These are phyloP conservation scores for Cladosporium sp. DNA, from an alignment of 2,329 filamentous ascomycete species.

Conservation along the genomic window DNA sequence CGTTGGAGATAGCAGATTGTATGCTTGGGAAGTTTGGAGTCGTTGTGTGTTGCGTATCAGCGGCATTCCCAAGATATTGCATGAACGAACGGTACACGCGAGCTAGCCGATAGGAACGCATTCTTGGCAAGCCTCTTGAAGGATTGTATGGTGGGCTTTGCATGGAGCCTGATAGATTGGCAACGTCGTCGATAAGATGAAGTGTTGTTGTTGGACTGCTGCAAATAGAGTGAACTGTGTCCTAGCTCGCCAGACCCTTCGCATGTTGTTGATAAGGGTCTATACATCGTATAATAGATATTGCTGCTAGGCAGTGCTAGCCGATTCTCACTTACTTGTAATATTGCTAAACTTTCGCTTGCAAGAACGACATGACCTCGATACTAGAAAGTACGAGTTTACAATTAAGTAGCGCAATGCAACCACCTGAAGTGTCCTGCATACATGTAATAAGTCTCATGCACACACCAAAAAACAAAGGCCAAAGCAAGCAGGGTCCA, in stretches of 20 bases:
- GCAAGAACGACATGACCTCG: background rate
- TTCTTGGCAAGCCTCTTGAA: background rate
- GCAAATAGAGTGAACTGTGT: background rate
- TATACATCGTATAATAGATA: background rate
- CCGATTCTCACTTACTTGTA: no score
- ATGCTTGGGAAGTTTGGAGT: background rate
- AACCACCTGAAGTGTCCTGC: no score
- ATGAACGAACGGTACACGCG: background rate
- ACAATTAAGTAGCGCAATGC: background rate
- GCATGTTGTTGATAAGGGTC: background rate
- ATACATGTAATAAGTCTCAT: no score
- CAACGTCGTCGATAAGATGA: background rate
- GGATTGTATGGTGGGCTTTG: background rate
- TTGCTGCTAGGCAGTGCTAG: no score
- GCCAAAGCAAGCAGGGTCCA: no score
- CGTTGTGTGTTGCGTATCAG: background rate
- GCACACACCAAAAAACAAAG: no score
- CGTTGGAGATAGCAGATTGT: background rate
- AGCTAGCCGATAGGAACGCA: background rate
- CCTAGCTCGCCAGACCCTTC: background rate
- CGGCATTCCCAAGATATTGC: no score
- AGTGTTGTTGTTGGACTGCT: background rate
- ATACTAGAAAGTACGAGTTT: background rate
- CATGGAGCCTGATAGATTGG: background rate
- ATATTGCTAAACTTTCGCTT: background rate